Evolutionary conservation across 1,284 basidiomycete species (phyloP).

Genomic region (Phylloboletellus chloephorus): DNA sequence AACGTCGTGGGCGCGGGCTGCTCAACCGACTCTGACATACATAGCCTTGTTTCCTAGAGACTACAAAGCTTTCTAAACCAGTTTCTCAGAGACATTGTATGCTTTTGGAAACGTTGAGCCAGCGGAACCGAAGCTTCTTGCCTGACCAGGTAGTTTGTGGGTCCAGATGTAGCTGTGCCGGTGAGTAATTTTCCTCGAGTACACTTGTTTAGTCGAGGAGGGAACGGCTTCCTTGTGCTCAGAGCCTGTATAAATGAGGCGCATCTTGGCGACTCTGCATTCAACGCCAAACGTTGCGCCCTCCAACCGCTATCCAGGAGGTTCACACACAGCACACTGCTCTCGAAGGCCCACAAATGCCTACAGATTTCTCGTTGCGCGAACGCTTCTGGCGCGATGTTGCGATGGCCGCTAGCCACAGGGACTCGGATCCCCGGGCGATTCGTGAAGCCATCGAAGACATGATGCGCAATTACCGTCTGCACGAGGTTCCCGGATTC

Average conservation of each 20-base stretch:
- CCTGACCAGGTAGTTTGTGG: constrained; percentile 18
- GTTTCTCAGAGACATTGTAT: constrained; percentile 4
- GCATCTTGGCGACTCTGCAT: not conserved
- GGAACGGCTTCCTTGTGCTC: constrained; percentile 1
- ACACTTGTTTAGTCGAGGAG: constrained; percentile 1
- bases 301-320: not conserved
- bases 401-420: constrained; percentile 9
- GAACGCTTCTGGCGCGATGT: constrained; percentile 27
- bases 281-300: not conserved
- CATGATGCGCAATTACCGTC: constrained; percentile 22
- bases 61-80: not conserved
- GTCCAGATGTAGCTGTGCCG: constrained; percentile 12
- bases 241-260: constrained; percentile 10
- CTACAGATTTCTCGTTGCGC: constrained; percentile 10
- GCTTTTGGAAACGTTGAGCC: constrained; percentile 20
- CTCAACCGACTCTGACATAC: not conserved
- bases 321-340: constrained; percentile 1
- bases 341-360: constrained; percentile 10
- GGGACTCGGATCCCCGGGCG: constrained; percentile 10
- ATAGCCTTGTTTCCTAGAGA: constrained; percentile 6
- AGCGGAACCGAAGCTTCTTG: constrained; percentile 3
- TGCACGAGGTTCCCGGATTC: constrained; percentile 22
- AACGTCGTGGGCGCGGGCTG: not conserved
- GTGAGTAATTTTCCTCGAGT: constrained; percentile 2
- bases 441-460: constrained; percentile 22